Percentiles rank a stretch among this genome's conserved stretches.
phyloP scores from a whole-genome alignment of 2,329 filamentous ascomycete genomes.

The Nectriaceae sp. region DNA sequence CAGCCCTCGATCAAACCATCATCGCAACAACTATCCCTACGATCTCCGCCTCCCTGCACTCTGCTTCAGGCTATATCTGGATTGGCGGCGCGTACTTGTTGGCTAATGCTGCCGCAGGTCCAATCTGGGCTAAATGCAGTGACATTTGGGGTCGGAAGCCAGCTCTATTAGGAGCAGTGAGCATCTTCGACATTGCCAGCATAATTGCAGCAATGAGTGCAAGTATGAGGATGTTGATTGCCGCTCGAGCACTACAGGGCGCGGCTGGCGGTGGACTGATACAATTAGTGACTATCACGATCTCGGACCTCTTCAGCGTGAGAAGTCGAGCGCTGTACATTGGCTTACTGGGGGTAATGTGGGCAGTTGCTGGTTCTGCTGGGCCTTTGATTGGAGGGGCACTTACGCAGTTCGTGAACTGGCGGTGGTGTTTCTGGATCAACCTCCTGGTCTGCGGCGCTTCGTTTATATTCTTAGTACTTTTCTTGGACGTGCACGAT shows the following conservation, averaged over 20 bases:
- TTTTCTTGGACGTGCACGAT: slow-evolving; percentile 32
- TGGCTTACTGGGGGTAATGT: slow-evolving; percentile 63
- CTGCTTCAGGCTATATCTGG: slow-evolving; percentile 8
- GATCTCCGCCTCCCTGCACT: slow-evolving; percentile 3
- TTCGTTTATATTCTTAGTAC: slow-evolving; percentile 55
- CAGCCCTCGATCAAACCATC: slow-evolving; percentile 6
- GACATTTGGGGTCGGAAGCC: slow-evolving; percentile 14
- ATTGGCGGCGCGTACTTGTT: slow-evolving; percentile 10
- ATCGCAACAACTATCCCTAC: slow-evolving; percentile 10
- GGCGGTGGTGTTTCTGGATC: slow-evolving; percentile 36
- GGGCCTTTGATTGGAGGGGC: slow-evolving; percentile 30
- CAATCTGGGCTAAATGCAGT: slow-evolving; percentile 6
- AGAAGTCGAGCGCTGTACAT: slow-evolving; percentile 49
- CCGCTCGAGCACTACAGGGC: slow-evolving; percentile 7
- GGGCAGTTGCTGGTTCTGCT: slow-evolving; percentile 62
- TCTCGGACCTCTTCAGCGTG: slow-evolving; percentile 24
- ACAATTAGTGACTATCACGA: slow-evolving; percentile 7
- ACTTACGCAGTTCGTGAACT: slow-evolving; percentile 21
- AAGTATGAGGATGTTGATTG: slow-evolving; percentile 10
- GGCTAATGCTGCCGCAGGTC: slow-evolving; percentile 2
- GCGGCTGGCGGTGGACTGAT: slow-evolving; percentile 1
- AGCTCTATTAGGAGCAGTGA: slow-evolving; percentile 3
- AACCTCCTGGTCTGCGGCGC: slow-evolving; percentile 30
- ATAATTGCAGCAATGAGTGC: slow-evolving; percentile 1
- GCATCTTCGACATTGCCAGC: slow-evolving; percentile 2